A percentile compares a stretch with the other conserved stretches of the same genome.
Conservation (phyloP, 495 filamentous ascomycete species). For the Penicillium malachiteum region DNA sequence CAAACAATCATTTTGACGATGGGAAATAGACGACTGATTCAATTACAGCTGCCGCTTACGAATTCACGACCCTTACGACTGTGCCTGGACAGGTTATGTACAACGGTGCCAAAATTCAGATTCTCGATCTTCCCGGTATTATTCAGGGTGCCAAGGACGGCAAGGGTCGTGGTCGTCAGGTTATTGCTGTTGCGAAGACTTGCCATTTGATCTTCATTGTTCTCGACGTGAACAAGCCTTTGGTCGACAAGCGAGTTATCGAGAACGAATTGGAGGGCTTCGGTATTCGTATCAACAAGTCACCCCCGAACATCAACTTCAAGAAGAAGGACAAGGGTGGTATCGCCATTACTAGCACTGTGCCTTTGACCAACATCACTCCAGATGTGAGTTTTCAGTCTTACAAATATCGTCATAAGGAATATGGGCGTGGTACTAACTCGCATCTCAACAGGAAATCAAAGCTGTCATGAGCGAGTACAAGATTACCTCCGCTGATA, state of each 20-base stretch:
- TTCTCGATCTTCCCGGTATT: conserved; percentile 97
- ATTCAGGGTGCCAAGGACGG: conserved; percentile 98
- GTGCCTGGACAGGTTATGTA: conserved; percentile 96
- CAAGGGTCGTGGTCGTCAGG: conserved; percentile 95
- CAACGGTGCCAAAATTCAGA: conserved; percentile 97
- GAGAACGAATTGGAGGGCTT: conserved; percentile 97
- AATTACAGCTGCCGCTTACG: conserved; percentile 78
- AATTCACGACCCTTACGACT: conserved; percentile 97
- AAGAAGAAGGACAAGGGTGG: conserved; percentile 99
- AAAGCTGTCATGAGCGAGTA: conserved; percentile 97
- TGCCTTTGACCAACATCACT: conserved; percentile 88
- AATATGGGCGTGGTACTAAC: no score
- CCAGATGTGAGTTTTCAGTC: conserved; percentile 58
- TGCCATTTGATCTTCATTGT: conserved; percentile 99
- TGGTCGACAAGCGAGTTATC: conserved; percentile 96
- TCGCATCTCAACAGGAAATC: conserved; percentile 63
- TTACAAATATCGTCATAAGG: background rate
- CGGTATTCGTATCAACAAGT: conserved; percentile 96
- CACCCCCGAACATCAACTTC: conserved; percentile 95
- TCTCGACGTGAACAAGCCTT: conserved; percentile 95
- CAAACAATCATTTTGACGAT: background rate
- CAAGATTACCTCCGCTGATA: conserved; percentile 94
- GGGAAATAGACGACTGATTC: conserved; percentile 15
- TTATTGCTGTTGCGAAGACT: conserved; percentile 98
- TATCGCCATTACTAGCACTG: conserved; percentile 88